Base-by-base conservation (phyloP, 208 protist genomes). In the Acanthamoeba healyi region DNA sequence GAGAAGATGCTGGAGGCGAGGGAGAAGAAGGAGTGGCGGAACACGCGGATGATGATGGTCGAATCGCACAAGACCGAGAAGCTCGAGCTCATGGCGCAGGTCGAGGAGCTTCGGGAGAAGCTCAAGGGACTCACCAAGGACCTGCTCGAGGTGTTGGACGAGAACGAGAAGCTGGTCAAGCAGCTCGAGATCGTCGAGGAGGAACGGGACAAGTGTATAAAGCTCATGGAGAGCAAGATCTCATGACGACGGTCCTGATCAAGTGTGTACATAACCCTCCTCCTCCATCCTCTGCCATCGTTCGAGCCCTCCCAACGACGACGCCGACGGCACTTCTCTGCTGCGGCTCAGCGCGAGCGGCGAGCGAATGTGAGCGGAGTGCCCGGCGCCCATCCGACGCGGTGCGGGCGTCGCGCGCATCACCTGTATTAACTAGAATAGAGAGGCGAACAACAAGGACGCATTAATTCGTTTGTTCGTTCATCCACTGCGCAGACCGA, bases 101-200 rank as follows among this genome's bases (percentile, higher is more conserved):
- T 79, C 32, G 70, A 79, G 24, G 70, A 79, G 36, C 70, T 79
- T 19, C 9, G 38, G 34, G 70, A 79, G 70, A 79, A 79, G 70
- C 70, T 79, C 70, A 79, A 79, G 24, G 38, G 38, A 0, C 70
- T 79, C 15, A 79, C 70, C 70, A 79, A 46, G 38, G 70, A 79
- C 34, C 70, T 79, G 38, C 70, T 79, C 70, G 70, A 79, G 70
- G 70, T 79, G 38, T 34, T 79, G 26, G 70, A 79, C 70, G 70
- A 79, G 70, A 79, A 79, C 70, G 70, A 79, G 70, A 79, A 79
- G 38, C 70, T 79, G 36, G 70, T 44, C 70, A 79, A 79, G 38
- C 70, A 79, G 70, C 70, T 79, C 17, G 70, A 79, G 36, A 44
- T 79, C 70, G 70, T n/a, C 38, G 70, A 79, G 70, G 70, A 79